phyloP scores from a whole-genome alignment of 208 protist species.

The Leishmania lainsoni region DNA sequence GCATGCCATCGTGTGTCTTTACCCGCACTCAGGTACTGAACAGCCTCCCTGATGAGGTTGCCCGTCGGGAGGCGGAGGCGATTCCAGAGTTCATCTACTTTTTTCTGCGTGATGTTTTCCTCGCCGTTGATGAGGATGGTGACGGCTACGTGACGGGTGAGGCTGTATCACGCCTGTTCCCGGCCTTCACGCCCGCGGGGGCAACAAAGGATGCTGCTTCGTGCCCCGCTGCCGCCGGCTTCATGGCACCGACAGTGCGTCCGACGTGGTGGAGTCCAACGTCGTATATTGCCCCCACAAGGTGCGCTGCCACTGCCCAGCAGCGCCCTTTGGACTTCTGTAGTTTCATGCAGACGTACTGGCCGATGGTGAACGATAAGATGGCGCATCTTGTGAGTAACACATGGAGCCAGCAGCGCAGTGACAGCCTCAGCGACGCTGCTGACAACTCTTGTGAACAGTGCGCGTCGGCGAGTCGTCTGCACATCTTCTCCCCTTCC shows the following conservation, averaged over 20 bases:
- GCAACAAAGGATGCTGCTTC: background rate
- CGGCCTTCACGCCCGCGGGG: constrained; percentile 5
- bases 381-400: constrained; percentile 22
- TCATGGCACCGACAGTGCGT: constrained; percentile 18
- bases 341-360: constrained; percentile 33
- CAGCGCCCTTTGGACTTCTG: constrained; percentile 26
- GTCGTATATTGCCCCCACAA: constrained; percentile 2
- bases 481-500: constrained; percentile 13
- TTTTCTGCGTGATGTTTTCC: constrained; percentile 37
- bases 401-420: constrained; percentile 26
- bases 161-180: constrained; percentile 7
- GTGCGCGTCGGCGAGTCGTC: background rate
- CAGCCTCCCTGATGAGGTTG: constrained; percentile 24
- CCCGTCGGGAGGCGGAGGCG: constrained; percentile 25
- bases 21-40: constrained; percentile 19
- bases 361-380: constrained; percentile 31
- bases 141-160: constrained; percentile 32
- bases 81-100: constrained; percentile 37
- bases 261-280: constrained; percentile 22
- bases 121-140: constrained; percentile 25
- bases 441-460: background rate
- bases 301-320: background rate
- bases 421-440: background rate
- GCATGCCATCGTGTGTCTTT: constrained; percentile 31
- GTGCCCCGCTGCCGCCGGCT: background rate